Conservation (phyloP, 108 stramenopile genomes). For the Schizochytrium sp. region DNA sequence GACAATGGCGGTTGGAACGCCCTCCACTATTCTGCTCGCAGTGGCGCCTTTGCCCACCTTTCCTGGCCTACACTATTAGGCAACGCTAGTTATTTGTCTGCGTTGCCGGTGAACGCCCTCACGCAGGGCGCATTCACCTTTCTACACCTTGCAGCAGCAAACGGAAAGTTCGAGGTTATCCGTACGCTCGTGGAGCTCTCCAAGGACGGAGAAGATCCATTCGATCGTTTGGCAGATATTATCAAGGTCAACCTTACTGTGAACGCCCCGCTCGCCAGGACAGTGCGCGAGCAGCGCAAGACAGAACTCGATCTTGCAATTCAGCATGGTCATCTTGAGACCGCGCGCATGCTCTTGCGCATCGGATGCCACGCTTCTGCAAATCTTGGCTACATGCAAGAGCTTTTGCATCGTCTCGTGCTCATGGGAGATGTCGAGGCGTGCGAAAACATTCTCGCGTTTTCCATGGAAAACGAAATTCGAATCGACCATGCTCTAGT, state of each 20-base stretch:
- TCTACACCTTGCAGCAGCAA: background rate
- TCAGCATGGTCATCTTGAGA: background rate
- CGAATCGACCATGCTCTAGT: background rate
- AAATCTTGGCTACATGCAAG: background rate
- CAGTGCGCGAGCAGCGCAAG: background rate
- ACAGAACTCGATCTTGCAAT: background rate
- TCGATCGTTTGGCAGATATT: background rate
- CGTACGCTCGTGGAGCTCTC: background rate
- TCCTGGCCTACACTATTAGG: background rate
- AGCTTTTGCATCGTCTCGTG: constrained; percentile 4
- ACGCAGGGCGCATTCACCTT: background rate
- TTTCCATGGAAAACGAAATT: background rate
- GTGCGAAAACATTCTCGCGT: background rate
- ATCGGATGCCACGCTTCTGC: background rate
- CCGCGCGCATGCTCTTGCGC: background rate
- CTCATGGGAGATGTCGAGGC: constrained; percentile 15
- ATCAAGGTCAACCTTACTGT: background rate
- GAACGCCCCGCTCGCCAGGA: background rate
- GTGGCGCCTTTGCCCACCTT: background rate
- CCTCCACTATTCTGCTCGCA: background rate
- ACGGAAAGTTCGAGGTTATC: background rate
- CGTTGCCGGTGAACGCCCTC: background rate
- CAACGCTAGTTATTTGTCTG: background rate
- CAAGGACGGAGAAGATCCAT: background rate
- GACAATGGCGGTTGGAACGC: background rate